Evolutionary conservation across 345 rosid species (phyloP).

Genomic region (Passiflora organensis): DNA sequence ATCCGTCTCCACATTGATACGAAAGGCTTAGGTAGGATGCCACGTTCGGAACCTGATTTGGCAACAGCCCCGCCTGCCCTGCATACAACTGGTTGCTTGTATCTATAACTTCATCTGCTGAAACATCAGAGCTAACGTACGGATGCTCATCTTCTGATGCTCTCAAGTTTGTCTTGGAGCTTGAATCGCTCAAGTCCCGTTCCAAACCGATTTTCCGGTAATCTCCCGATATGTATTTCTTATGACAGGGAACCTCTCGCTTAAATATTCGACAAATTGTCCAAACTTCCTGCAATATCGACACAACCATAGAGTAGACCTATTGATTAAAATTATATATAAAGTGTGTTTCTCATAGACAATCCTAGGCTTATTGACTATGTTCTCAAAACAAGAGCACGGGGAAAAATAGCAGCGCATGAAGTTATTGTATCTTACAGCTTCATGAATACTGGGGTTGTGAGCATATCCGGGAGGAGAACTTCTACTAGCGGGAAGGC

Average conservation of each 20-base stretch:
- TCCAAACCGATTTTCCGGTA: conserved; percentile 1
- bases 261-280: conserved; percentile 33
- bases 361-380: too few species aligned
- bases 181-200: conserved; percentile 3
- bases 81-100: neutral
- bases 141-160: neutral
- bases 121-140: conserved; percentile 1
- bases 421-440: conserved; percentile 7
- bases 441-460: conserved; percentile 14
- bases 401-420: too few species aligned
- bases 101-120: conserved; percentile 7
- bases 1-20: conserved; percentile 1
- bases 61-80: conserved; percentile 7
- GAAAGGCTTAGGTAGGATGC: conserved; percentile 16
- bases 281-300: conserved; percentile 32
- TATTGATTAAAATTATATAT: too few species aligned
- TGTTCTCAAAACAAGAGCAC: too few species aligned
- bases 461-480: neutral
- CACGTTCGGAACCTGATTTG: conserved; percentile 7
- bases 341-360: too few species aligned
- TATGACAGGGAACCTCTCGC: conserved; percentile 19
- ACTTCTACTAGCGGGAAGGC: conserved; percentile 24
- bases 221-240: conserved; percentile 10
- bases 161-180: neutral
- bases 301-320: too few species aligned